phyloP scores from a whole-genome alignment of 192 early-diverging fungal genomes.

The Dissophora globulifera region DNA sequence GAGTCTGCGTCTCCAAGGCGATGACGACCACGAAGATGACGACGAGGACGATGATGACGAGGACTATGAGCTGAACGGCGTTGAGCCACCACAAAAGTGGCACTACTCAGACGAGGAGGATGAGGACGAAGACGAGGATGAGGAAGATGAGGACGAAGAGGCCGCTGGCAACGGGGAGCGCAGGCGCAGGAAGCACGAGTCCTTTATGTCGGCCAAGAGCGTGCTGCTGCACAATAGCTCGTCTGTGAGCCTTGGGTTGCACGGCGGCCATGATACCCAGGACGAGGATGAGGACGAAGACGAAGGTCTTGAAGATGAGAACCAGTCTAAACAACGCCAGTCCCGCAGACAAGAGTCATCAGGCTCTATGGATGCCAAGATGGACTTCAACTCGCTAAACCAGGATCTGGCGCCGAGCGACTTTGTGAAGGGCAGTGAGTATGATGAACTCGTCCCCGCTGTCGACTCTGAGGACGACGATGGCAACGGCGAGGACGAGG shows the following conservation, averaged over 20 bases:
- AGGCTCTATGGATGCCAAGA: too few relatives aligned
- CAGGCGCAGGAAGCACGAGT: constrained; percentile 41
- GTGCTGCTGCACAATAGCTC: constrained; percentile 25
- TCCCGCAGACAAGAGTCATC: too few relatives aligned
- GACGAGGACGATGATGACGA: constrained; percentile 28
- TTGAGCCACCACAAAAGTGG: constrained; percentile 48
- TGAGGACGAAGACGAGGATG: constrained; percentile 30
- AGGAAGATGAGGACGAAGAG: constrained; percentile 25
- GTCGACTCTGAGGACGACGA: constrained; percentile 15
- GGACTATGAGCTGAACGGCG: constrained; percentile 20
- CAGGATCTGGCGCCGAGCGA: constrained; percentile 4
- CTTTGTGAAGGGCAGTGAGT: constrained; percentile 14
- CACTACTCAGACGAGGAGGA: constrained; percentile 44
- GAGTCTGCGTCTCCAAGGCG: constrained; percentile 31
- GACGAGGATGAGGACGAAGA: constrained; percentile 27
- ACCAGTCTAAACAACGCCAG: too few relatives aligned
- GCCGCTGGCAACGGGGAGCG: constrained; percentile 1
- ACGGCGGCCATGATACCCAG: constrained; percentile 14
- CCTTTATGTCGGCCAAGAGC: constrained; percentile 53
- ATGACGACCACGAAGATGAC: constrained; percentile 2
- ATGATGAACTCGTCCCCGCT: constrained; percentile 7
- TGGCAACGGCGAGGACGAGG: constrained; percentile 30
- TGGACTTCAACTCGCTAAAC: neutral
- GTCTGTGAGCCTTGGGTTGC: constrained; percentile 36
- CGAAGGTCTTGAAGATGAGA: neutral